Evolutionary conservation across 768 basidiomycete species (phyloP).

Genomic region (Butyriboletus loyo): DNA sequence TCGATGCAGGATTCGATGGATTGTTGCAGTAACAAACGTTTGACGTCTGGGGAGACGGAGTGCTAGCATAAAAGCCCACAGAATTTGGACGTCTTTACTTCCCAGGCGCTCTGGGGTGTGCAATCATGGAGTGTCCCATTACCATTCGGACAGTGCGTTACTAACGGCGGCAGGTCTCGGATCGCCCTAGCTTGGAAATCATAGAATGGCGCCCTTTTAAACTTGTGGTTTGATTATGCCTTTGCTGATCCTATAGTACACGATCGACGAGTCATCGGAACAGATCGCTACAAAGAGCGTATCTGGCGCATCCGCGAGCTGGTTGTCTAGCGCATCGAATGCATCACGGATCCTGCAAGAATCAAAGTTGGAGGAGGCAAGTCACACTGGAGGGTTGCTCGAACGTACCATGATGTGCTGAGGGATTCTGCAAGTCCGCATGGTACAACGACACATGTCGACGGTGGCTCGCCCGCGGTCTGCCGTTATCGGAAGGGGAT

Average conservation of each 20-base stretch:
- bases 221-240: conserved; percentile 75
- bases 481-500: conserved; percentile 17
- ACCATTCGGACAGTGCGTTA: background rate
- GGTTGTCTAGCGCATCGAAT: conserved; percentile 45
- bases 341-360: conserved; percentile 53
- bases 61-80: conserved; percentile 1
- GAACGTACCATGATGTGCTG: conserved; percentile 56
- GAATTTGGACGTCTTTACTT: background rate
- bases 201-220: conserved; percentile 24
- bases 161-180: background rate
- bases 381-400: too few species aligned
- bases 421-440: conserved; percentile 66
- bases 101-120: background rate
- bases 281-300: conserved; percentile 69
- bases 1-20: conserved; percentile 44
- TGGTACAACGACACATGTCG: conserved; percentile 48
- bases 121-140: background rate
- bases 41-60: background rate
- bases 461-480: conserved; percentile 39
- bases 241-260: conserved; percentile 78
- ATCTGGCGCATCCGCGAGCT: conserved; percentile 27
- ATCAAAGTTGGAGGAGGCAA: background rate
- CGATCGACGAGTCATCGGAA: conserved; percentile 75
- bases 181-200: background rate
- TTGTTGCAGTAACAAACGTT: conserved; percentile 20